Conservation (phyloP, 176 grass and related monocot genomes). For the Chloris gayana region DNA sequence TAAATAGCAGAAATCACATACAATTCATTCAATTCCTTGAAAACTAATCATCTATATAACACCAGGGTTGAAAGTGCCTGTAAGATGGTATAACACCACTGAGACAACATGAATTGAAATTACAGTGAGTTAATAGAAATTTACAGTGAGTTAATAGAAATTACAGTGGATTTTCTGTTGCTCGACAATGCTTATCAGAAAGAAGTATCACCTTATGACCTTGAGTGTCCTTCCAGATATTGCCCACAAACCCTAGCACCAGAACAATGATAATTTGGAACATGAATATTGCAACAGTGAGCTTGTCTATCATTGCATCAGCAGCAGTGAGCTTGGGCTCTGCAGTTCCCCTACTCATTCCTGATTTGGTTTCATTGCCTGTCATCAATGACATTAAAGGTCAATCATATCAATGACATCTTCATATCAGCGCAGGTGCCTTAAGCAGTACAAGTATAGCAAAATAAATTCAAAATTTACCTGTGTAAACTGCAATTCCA, state of each 20-base stretch:
- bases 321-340: constrained; percentile 83
- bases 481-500: constrained; percentile 96
- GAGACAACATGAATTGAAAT: constrained; percentile 30
- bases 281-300: constrained; percentile 85
- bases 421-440: constrained; percentile 22
- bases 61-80: not conserved
- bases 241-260: constrained; percentile 75
- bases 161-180: not conserved
- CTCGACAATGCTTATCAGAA: not conserved
- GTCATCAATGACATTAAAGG: constrained; percentile 18
- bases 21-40: not conserved
- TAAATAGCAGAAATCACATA: constrained; percentile 36
- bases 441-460: constrained; percentile 7
- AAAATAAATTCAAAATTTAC: constrained; percentile 39
- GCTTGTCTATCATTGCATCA: constrained; percentile 88
- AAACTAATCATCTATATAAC: constrained; percentile 1
- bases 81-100: not conserved
- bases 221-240: constrained; percentile 77
- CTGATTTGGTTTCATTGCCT: constrained; percentile 95
- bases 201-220: constrained; percentile 65
- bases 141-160: no score
- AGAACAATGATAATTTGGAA: constrained; percentile 81
- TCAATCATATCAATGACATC: constrained; percentile 9
- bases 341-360: constrained; percentile 84
- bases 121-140: no score